Percentiles rank a stretch among this genome's conserved stretches.
Conservation (phyloP, 129 eudicot species). For the Arctium lappa region DNA sequence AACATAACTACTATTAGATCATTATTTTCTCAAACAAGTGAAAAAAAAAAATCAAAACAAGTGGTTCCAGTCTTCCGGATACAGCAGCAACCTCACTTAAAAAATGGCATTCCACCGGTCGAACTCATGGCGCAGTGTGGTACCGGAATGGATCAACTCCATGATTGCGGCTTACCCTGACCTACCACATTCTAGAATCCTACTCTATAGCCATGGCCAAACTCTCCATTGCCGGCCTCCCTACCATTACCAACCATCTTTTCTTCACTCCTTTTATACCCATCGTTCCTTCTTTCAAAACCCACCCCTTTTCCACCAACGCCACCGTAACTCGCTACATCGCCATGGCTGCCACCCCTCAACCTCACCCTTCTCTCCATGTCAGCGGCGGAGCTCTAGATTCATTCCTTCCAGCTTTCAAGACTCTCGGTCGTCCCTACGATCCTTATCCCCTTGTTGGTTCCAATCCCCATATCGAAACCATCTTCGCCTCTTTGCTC, state of each 20-base stretch:
- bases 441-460: slow-evolving; percentile 51
- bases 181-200: not conserved
- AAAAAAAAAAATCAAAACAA: not conserved
- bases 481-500: slow-evolving; percentile 71
- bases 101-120: not conserved
- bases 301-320: slow-evolving; percentile 1
- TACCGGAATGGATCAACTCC: slow-evolving; percentile 6
- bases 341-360: slow-evolving; percentile 35
- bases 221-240: slow-evolving; percentile 30
- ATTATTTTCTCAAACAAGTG: not conserved
- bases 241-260: slow-evolving; percentile 21
- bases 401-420: slow-evolving; percentile 49
- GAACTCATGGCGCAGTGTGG: not conserved
- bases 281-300: not conserved
- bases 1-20: no score
- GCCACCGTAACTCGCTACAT: not conserved
- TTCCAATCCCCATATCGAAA: slow-evolving; percentile 75
- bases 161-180: not conserved
- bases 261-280: slow-evolving; percentile 1
- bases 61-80: not conserved
- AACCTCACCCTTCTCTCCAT: slow-evolving; percentile 59
- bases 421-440: slow-evolving; percentile 60
- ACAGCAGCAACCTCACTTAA: not conserved
- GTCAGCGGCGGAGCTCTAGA: slow-evolving; percentile 69
- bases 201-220: slow-evolving; percentile 34